phyloP scores from a whole-genome alignment of 805 yeast genomes.

The Kuraishia piskuri region DNA sequence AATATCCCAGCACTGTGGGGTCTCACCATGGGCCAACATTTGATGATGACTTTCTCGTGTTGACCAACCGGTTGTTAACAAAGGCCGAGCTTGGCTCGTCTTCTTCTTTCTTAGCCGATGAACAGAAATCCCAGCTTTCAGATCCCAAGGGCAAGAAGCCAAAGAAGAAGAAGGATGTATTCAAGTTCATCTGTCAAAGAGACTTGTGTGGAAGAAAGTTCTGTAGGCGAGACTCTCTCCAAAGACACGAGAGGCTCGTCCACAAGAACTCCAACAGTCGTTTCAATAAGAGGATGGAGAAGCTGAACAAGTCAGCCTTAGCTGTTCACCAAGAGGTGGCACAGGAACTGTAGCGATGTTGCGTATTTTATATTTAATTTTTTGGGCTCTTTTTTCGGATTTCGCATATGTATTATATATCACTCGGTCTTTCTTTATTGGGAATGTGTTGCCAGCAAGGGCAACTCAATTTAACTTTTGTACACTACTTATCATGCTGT shows the following conservation, averaged over 20 bases:
- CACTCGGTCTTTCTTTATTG: neutral
- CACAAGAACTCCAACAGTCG: constrained; percentile 35
- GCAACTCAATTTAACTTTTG: neutral
- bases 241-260: constrained; percentile 43
- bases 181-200: constrained; percentile 8
- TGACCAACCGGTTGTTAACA: neutral
- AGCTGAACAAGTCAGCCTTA: neutral
- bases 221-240: constrained; percentile 43
- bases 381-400: neutral
- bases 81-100: neutral
- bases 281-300: constrained; percentile 23
- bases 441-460: neutral
- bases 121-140: constrained; percentile 20
- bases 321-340: neutral
- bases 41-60: neutral
- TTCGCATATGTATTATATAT: neutral
- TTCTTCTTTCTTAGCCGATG: neutral
- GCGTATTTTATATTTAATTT: neutral
- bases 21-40: neutral
- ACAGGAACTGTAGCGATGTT: neutral
- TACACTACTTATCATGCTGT: constrained; percentile 10
- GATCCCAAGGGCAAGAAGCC: neutral
- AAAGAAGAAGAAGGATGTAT: neutral
- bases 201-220: constrained; percentile 37
- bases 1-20: neutral